These are phyloP conservation scores for Lathyrus tuberosus DNA, from an alignment of 306 rosid species.

Conservation along the genomic window DNA sequence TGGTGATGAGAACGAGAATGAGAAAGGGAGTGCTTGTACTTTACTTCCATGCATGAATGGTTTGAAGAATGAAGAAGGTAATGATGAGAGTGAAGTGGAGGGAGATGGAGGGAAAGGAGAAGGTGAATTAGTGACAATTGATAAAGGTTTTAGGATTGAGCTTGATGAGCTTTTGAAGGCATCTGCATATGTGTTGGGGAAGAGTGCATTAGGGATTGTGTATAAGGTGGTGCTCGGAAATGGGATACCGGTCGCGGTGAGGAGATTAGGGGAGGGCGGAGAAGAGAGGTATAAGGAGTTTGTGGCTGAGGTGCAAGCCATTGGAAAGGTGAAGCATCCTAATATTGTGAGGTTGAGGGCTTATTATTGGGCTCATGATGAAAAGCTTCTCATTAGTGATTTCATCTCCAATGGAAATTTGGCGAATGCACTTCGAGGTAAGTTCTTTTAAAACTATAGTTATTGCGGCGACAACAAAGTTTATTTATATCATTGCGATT, in stretches of 20 bases:
- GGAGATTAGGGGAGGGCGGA: constrained; percentile 94
- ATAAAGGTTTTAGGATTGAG: constrained; percentile 80
- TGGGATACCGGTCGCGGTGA: constrained; percentile 95
- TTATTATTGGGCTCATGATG: constrained; percentile 95
- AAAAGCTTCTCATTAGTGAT: constrained; percentile 93
- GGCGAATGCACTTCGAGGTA: constrained; percentile 78
- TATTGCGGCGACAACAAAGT: too few species aligned
- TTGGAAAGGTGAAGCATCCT: constrained; percentile 91
- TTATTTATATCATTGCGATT: neutral
- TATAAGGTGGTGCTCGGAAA: constrained; percentile 91
- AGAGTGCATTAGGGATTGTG: constrained; percentile 96
- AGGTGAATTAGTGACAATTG: constrained; percentile 71
- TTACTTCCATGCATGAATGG: constrained; percentile 59
- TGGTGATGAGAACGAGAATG: constrained; percentile 49
- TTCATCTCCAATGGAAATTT: constrained; percentile 87
- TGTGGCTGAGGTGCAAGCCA: constrained; percentile 79
- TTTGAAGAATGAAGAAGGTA: constrained; percentile 41
- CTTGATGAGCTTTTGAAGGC: constrained; percentile 92
- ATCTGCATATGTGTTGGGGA: constrained; percentile 94
- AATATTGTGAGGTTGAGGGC: constrained; percentile 84
- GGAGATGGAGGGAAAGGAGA: constrained; percentile 59
- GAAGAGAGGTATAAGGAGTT: constrained; percentile 93
- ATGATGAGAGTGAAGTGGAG: constrained; percentile 52
- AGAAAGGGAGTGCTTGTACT: constrained; percentile 44
- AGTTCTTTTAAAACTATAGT: constrained; percentile 23